Conservation (phyloP, 768 basidiomycete species). For the Baorangia bicolor region DNA sequence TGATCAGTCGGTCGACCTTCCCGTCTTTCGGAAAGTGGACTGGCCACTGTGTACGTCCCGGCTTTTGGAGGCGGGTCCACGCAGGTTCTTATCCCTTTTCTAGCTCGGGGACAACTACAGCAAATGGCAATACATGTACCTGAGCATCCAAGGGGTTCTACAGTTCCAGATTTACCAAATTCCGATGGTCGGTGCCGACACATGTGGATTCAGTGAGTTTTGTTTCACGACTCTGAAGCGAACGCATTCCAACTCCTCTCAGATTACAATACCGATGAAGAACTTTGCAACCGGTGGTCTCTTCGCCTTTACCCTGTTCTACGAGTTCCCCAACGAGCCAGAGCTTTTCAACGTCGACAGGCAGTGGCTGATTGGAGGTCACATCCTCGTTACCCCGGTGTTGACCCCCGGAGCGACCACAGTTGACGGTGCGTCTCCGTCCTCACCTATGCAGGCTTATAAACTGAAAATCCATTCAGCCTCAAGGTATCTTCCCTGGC, state of each 20-base stretch:
- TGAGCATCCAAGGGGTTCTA: slow-evolving; percentile 71
- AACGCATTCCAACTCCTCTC: not conserved
- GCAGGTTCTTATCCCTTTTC: not conserved
- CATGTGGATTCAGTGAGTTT: slow-evolving; percentile 37
- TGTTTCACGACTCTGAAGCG: not conserved
- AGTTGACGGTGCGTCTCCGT: slow-evolving; percentile 52
- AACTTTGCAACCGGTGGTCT: slow-evolving; percentile 81
- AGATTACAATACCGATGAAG: slow-evolving; percentile 69
- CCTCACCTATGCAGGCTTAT: not conserved
- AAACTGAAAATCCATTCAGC: not conserved
- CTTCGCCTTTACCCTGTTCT: slow-evolving; percentile 78
- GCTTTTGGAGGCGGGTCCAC: not conserved
- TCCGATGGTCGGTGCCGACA: slow-evolving; percentile 82
- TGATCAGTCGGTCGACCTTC: slow-evolving; percentile 71
- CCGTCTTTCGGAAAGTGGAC: slow-evolving; percentile 67
- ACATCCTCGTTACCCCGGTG: slow-evolving; percentile 77
- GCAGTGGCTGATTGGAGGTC: slow-evolving; percentile 71
- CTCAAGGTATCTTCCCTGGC: slow-evolving; percentile 63
- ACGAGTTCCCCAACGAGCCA: slow-evolving; percentile 71
- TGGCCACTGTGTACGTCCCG: slow-evolving; percentile 59
- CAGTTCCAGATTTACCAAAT: slow-evolving; percentile 86
- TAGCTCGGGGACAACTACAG: slow-evolving; percentile 78
- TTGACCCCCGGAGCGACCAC: slow-evolving; percentile 63
- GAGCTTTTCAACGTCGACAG: slow-evolving; percentile 59
- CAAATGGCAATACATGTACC: slow-evolving; percentile 69